These are phyloP conservation scores for Toxoplasma gondii DNA, from an alignment of 169 alveolate species.

Conservation along the genomic window DNA sequence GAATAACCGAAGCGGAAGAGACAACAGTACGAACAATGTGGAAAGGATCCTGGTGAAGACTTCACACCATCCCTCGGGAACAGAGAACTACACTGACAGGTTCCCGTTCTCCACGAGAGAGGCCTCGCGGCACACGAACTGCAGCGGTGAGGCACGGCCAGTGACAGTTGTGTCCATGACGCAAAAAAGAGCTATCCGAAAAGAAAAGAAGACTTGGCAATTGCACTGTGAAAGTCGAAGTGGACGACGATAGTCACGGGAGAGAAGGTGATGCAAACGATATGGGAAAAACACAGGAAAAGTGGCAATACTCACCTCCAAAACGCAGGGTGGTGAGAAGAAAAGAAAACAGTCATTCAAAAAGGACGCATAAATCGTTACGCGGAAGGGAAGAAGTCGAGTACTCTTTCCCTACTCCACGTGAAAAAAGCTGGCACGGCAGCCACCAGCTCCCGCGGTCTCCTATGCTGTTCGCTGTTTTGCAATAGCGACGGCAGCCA, in stretches of 20 bases:
- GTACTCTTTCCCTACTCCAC: not conserved
- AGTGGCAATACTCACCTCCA: not conserved
- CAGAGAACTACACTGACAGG: not conserved
- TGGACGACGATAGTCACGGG: not conserved
- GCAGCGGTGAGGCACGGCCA: not conserved
- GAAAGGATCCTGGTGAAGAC: not conserved
- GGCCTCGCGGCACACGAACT: not conserved
- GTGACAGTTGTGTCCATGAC: not conserved
- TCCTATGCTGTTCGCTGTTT: not conserved
- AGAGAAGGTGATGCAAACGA: not conserved
- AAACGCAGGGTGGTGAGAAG: not conserved
- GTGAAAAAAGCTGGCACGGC: not conserved
- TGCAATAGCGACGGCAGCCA: constrained; percentile 7
- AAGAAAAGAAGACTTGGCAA: not conserved
- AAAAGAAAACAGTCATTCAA: not conserved
- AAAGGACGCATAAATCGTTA: not conserved
- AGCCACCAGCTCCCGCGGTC: not conserved
- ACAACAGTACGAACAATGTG: not conserved
- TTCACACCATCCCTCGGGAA: not conserved
- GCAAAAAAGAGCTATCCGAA: not conserved
- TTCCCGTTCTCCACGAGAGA: not conserved
- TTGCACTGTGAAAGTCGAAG: not conserved
- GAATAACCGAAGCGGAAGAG: not conserved
- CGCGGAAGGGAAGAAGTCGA: not conserved
- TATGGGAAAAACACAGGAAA: not conserved